Evolutionary conservation across 2,329 filamentous ascomycete species (phyloP), one percentile per base, ranked within the genome.

Genomic region (Dactylellina parvicollis): DNA sequence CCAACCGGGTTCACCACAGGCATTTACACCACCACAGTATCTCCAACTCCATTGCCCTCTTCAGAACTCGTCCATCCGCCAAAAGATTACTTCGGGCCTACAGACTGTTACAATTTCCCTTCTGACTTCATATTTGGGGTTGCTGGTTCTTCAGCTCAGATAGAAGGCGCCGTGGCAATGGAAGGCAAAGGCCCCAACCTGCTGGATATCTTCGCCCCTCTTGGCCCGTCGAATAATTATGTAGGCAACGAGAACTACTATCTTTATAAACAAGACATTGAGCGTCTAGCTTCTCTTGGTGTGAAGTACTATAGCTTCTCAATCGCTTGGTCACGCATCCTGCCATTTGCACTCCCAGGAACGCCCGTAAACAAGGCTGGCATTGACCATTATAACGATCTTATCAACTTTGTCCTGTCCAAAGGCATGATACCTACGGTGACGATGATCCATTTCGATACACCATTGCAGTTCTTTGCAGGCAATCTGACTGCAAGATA

Each of bases 181-280:
- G 61, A 65, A 32, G 61, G 61, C 32, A 65, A 56, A 44, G 61
- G 61, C 1, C 61, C 61, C 18, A 55, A 44, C 12, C 36, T 56
- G 10, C 46, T 65, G 49, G 61, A 65, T 22, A 49, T 55, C n/a
- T 22, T 55, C n/a, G 49, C 36, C n/a, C 36, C 18, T 26, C 61
- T 49, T 8, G 61, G 61, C 10, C 36, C 24, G 34, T 34, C 61
- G 49, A 47, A 65, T 34, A 49, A 55, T 24, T 55, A 82, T 61
- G 79, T 81, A 32, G 82, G 82, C 1, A 84, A 83, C 44, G 83
- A 85, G 78, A 82, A 85, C 62, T 86, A 86, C 76, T 86, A 85
- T 72, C 78, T 85, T 7, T 86, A 86, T 75, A 86, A 86, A 77
- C 85, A 86, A 78, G 84, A 86, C 42, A 85, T 86, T 44, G 84